Base-by-base conservation (phyloP, 1,284 basidiomycete species). In the Ustilago hordei region DNA sequence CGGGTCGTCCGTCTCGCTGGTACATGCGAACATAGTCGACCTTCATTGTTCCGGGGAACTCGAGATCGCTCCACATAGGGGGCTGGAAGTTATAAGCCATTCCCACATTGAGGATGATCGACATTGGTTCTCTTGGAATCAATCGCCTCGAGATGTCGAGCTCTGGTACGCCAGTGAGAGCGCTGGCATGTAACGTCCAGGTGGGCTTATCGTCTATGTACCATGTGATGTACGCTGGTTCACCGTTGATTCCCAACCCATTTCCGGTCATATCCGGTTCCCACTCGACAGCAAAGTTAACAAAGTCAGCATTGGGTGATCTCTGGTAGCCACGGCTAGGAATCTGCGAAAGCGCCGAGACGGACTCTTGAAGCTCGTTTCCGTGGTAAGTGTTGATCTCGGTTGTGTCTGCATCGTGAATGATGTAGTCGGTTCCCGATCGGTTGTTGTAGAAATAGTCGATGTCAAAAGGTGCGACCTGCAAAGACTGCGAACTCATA, bases 401-500 rank as follows among this genome's bases (percentile, higher is more conserved):
- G n/a, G 78, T 78, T 2, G 57, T 60, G 35, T 62, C 61, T 11
- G 45, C 31, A 36, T 80, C 53, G 63, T 77, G 77, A 55, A 84
- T 72, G 19, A 74, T 48, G 43, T 64, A 64, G 28, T 71, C 63
- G 34, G 59, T 62, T 13, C 63, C 58, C 0, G 45, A 58, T 19
- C 55, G 55, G 12, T 74, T 53, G 41, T 75, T 65, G 77, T 82
- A 83, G 35, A 75, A 65, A 58, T 81, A 82, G 36, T 72, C 70
- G 15, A 72, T 47, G 58, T 83, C 81, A 60, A 83, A 85, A 1
- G 85, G 85, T 0, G 84, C 84, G n/a, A 81, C 71, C 54, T 85
- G 84, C 35, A 80, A 72, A 8, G 82, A 82, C 69, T 81, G 73
- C 68, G 81, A 84, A 3, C 78, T 80, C 28, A 61, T 50, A 4